Percentiles rank a stretch among this genome's conserved stretches.
Conservation (phyloP, 805 yeast species). For the Myxozyma nipponensis region DNA sequence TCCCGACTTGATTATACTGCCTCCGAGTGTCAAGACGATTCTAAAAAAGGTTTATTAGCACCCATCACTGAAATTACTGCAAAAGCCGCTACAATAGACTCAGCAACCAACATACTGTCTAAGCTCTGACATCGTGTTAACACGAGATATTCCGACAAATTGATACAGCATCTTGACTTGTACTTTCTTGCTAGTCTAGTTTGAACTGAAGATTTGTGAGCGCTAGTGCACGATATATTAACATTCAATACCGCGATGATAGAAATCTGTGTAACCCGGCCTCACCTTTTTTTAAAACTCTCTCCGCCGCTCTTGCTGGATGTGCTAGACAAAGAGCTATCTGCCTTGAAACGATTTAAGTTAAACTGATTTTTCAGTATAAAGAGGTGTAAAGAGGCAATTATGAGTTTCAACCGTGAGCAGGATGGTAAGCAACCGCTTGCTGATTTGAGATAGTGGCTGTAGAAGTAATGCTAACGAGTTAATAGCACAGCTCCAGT, state of each 20-base stretch:
- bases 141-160: conserved; percentile 83
- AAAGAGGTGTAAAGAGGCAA: not conserved
- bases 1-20: conserved; percentile 76
- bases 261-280: too few species aligned
- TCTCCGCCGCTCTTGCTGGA: too few species aligned
- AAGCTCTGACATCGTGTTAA: conserved; percentile 59
- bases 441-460: not conserved
- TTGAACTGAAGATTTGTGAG: not conserved
- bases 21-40: conserved; percentile 67
- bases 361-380: too few species aligned
- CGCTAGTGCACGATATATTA: too few species aligned
- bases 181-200: not conserved
- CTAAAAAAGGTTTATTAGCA: conserved; percentile 20
- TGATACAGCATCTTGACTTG: conserved; percentile 69
- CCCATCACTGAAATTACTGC: not conserved
- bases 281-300: too few species aligned
- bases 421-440: conserved; percentile 11
- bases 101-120: conserved; percentile 50
- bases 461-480: not conserved
- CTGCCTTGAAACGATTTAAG: too few species aligned
- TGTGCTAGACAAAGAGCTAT: too few species aligned
- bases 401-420: conserved; percentile 21
- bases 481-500: conserved; percentile 42
- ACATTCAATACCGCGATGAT: too few species aligned
- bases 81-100: not conserved